A percentile compares a stretch with the other conserved stretches of the same genome.
Evolutionary conservation across 139 green algal species (phyloP).

Genomic region (Tetratostichococcus sp.): DNA sequence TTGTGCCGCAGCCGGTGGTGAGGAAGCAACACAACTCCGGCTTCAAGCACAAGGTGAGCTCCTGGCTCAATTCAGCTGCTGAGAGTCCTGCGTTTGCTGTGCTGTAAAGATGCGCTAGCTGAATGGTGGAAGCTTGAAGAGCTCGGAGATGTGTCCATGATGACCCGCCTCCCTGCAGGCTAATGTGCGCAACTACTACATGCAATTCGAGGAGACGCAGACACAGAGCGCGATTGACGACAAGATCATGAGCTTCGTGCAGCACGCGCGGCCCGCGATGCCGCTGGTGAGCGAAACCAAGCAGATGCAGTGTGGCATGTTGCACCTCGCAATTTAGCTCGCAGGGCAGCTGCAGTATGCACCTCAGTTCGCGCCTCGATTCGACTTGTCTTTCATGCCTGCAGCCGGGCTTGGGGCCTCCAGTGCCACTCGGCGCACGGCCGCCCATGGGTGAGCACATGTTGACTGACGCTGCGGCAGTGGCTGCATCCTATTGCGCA

Average conservation of each 20-base stretch:
- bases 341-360: no score
- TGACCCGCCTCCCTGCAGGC: no score
- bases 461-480: no score
- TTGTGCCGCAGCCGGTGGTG: conserved; percentile 72
- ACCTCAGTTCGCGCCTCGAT: no score
- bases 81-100: neutral
- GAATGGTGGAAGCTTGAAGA: no score
- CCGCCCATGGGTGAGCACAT: neutral
- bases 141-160: no score
- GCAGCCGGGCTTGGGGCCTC: no score
- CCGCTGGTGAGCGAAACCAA: neutral
- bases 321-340: no score
- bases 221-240: conserved; percentile 30
- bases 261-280: conserved; percentile 4
- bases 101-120: no score
- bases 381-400: neutral
- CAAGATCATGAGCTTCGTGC: conserved; percentile 31
- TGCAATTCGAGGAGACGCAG: conserved; percentile 73
- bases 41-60: conserved; percentile 90
- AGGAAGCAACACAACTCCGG: conserved; percentile 92
- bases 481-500: no score
- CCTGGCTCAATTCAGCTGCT: neutral
- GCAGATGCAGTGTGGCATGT: no score
- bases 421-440: neutral
- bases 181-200: conserved; percentile 92